A percentile compares a stretch with the other conserved stretches of the same genome.
phyloP scores from a whole-genome alignment of 805 yeast genomes.

The Ogataea chonburiensis region DNA sequence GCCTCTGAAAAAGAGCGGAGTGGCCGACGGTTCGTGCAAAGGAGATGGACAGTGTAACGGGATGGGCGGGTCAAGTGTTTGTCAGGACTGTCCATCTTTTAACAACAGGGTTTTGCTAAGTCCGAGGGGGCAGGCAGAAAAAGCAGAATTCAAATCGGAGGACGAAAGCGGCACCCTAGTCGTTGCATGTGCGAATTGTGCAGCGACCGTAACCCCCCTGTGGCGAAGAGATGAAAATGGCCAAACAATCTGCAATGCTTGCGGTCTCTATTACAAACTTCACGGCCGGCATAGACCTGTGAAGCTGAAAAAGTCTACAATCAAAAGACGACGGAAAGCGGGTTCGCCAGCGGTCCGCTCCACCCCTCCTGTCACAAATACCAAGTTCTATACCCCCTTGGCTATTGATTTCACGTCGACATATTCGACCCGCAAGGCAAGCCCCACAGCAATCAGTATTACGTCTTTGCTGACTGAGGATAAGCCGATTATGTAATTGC shows the following conservation, averaged over 20 bases:
- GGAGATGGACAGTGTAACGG: constrained; percentile 85
- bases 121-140: constrained; percentile 1
- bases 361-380: neutral
- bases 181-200: constrained; percentile 80
- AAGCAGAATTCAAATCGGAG: constrained; percentile 4
- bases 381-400: constrained; percentile 1
- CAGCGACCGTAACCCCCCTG: constrained; percentile 80
- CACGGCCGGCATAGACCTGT: constrained; percentile 80
- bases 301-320: constrained; percentile 67
- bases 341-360: constrained; percentile 2
- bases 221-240: constrained; percentile 86
- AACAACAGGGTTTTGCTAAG: constrained; percentile 57
- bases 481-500: constrained; percentile 3
- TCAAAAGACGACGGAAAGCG: constrained; percentile 67
- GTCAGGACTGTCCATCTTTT: constrained; percentile 80
- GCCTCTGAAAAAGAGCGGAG: constrained; percentile 37
- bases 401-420: constrained; percentile 13
- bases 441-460: constrained; percentile 14
- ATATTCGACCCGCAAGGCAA: constrained; percentile 3
- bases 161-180: constrained; percentile 41
- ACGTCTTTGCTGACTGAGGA: constrained; percentile 19
- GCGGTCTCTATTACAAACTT: constrained; percentile 73
- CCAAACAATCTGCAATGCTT: constrained; percentile 84
- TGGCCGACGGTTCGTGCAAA: constrained; percentile 54
- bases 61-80: constrained; percentile 78